Conservation (phyloP, 352 stramenopile species). For the Phytophthora pisi region DNA sequence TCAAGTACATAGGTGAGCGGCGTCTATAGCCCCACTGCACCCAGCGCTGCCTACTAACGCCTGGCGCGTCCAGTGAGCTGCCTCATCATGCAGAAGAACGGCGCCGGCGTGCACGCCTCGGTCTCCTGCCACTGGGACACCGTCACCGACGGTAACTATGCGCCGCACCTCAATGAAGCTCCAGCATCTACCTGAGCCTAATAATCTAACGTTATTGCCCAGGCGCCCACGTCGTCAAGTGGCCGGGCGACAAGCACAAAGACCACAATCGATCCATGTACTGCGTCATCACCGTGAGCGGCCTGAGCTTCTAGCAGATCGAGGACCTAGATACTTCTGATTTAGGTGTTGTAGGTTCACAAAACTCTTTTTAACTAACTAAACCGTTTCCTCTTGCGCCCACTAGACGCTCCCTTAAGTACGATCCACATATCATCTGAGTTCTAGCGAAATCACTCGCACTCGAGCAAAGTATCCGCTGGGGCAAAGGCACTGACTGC, state of each 20-base stretch:
- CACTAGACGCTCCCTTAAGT: conserved; percentile 16
- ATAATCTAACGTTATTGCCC: neutral
- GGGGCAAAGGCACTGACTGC: too few relatives aligned
- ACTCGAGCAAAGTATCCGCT: conserved; percentile 26
- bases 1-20: conserved; percentile 89
- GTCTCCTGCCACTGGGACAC: conserved; percentile 93
- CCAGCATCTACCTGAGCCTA: neutral
- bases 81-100: conserved; percentile 95
- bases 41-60: conserved; percentile 3
- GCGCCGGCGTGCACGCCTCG: conserved; percentile 87
- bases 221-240: conserved; percentile 87
- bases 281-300: conserved; percentile 88
- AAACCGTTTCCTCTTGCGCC: conserved; percentile 1
- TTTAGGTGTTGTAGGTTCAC: conserved; percentile 4
- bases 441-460: conserved; percentile 23
- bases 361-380: neutral
- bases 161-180: neutral
- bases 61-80: conserved; percentile 68
- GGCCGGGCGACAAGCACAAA: conserved; percentile 91
- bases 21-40: neutral
- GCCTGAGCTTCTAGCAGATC: conserved; percentile 72
- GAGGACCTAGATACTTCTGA: conserved; percentile 17
- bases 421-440: conserved; percentile 22
- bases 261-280: conserved; percentile 91
- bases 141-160: conserved; percentile 77